These are phyloP conservation scores for Zalaria obscura DNA, from an alignment of 2,329 filamentous ascomycete genomes.

Conservation along the genomic window DNA sequence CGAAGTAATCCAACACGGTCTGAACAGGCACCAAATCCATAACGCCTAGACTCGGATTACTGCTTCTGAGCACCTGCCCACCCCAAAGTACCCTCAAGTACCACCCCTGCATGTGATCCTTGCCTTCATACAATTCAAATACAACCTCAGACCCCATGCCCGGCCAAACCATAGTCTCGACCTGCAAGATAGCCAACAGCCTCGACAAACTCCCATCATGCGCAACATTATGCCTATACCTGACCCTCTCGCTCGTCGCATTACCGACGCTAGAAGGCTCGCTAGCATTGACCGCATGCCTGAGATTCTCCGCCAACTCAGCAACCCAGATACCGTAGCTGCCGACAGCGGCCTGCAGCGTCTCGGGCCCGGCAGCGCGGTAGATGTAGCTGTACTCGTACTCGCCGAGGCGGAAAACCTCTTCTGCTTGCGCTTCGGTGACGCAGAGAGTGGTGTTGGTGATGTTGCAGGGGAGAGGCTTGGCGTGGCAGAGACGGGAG, in stretches of 20 bases:
- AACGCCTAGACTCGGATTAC: constrained; percentile 50
- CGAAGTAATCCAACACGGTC: constrained; percentile 53
- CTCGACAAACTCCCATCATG: constrained; percentile 63
- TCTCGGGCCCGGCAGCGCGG: constrained; percentile 44
- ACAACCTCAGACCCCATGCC: constrained; percentile 70
- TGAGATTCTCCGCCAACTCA: constrained; percentile 54
- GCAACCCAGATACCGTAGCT: constrained; percentile 61
- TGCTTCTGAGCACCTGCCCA: constrained; percentile 51
- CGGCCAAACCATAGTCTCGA: constrained; percentile 69
- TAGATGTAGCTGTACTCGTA: constrained; percentile 74
- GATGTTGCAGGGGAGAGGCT: constrained; percentile 54
- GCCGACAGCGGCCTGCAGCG: constrained; percentile 46
- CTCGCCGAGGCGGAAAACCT: constrained; percentile 61
- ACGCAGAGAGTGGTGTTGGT: constrained; percentile 43
- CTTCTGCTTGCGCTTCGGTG: constrained; percentile 45
- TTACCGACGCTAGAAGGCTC: constrained; percentile 18
- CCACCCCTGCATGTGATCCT: constrained; percentile 21
- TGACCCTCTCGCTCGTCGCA: constrained; percentile 15
- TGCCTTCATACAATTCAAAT: constrained; percentile 50
- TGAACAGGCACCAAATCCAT: constrained; percentile 60
- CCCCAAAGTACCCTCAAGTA: constrained; percentile 55
- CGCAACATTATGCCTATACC: constrained; percentile 64
- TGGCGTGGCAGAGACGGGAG: constrained; percentile 60
- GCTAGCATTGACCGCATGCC: constrained; percentile 29
- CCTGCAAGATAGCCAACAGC: constrained; percentile 55